A percentile compares a stretch with the other conserved stretches of the same genome.
phyloP scores from a whole-genome alignment of 2,329 filamentous ascomycete species.

The Catunica adiposa region DNA sequence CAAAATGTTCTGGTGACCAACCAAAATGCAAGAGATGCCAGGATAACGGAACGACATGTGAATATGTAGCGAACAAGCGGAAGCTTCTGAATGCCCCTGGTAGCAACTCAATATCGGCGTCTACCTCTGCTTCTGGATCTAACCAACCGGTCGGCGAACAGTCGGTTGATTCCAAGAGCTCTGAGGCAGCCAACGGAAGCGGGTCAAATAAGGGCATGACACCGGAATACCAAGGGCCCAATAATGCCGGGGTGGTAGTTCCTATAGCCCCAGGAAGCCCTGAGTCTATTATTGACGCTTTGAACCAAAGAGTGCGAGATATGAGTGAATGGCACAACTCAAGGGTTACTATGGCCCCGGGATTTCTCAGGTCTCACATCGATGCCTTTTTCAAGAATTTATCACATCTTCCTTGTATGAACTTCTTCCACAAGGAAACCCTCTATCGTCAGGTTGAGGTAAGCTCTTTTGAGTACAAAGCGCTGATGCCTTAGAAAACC shows the following conservation, averaged over 20 bases:
- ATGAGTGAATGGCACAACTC: constrained; percentile 3
- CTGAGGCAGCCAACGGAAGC: no score
- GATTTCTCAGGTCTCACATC: constrained; percentile 23
- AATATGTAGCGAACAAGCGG: constrained; percentile 25
- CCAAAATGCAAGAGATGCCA: constrained; percentile 26
- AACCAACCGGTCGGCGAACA: not conserved
- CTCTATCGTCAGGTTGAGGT: constrained; percentile 24
- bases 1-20: constrained; percentile 27
- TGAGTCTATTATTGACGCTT: constrained; percentile 7
- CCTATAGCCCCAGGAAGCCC: constrained; percentile 10
- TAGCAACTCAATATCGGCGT: not conserved
- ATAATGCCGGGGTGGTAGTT: constrained; percentile 11
- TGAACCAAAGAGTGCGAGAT: constrained; percentile 8
- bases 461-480: not conserved
- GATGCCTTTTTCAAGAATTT: constrained; percentile 25
- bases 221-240: constrained; percentile 11
- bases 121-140: not conserved
- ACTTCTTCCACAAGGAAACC: constrained; percentile 24
- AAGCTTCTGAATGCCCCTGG: constrained; percentile 23
- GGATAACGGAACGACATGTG: constrained; percentile 22
- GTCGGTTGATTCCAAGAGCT: not conserved
- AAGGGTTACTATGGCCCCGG: constrained; percentile 10
- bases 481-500: no score
- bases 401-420: constrained; percentile 25
- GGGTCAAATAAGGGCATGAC: not conserved